Evolutionary conservation across 192 early-diverging fungal species (phyloP), one percentile per base, ranked within the genome.

Genomic region (Umbelopsis isabellina): DNA sequence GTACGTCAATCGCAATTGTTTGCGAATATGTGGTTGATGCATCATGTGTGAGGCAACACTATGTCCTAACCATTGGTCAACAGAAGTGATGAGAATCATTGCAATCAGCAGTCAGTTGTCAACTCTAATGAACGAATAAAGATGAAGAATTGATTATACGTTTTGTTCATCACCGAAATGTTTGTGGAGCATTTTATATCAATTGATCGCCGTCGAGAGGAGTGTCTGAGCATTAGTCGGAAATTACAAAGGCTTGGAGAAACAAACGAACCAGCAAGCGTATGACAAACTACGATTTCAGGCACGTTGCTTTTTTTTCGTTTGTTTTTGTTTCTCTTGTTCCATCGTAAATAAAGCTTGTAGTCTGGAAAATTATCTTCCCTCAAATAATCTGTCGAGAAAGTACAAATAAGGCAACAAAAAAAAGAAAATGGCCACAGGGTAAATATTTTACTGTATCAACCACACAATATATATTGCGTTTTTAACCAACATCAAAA

Each of bases 71-170:
- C 50, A 73, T 47, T 78, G 70, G 33, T 78, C 76, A 18, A 68
- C 76, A 7, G 50, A 35, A 7, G 76, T 73, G 27, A 78, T 78
- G 9, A 78, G 61, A 52, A 78, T 50, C 76, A 75, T 75, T 37
- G 49, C 25, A 30, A 65, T 64, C 15, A 16, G 44, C 18, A 47
- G 33, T 55, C 23, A 25, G 41, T 53, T 45, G 33, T 35, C 15
- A 44, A 21, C 12, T 41, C 35, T 16, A 27, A 33, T 16, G 20
- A 27, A 33, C 15, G 20, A 49, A 67, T 52, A 20, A 13, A 22
- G 51, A 21, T 52, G 12, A 11, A 23, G 22, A 52, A 23, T 22
- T 41, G 6, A 41, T 41, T 41, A 1, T 41, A 30, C 6, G 37
- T 41, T 41, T 41, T 41, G 2, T 41, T 10, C 37, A 9, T 10